Conservation (phyloP, 2,329 filamentous ascomycete genomes). For the Byssothecium circinans region DNA sequence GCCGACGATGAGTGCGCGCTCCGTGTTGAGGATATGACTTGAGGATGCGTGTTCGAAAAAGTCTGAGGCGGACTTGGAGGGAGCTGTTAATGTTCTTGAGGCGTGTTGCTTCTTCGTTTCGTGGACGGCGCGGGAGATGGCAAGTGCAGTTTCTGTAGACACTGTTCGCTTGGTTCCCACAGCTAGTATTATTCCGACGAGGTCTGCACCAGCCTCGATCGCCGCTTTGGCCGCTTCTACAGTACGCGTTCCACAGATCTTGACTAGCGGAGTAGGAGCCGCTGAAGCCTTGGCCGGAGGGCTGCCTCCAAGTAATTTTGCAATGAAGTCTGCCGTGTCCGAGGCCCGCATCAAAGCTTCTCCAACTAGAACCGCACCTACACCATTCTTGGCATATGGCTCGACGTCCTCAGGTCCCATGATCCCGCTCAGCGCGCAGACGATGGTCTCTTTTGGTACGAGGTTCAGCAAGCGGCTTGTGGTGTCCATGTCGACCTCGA, state of each 20-base stretch:
- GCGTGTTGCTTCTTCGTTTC: constrained; percentile 44
- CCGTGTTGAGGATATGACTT: constrained; percentile 52
- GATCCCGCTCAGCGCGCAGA: constrained; percentile 94
- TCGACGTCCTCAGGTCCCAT: constrained; percentile 84
- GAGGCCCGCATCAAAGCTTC: constrained; percentile 93
- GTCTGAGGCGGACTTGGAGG: constrained; percentile 55
- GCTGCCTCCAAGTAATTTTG: constrained; percentile 70
- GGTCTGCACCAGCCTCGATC: constrained; percentile 82
- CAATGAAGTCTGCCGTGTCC: constrained; percentile 80
- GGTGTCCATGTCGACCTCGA: constrained; percentile 93
- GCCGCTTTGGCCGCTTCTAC: constrained; percentile 78
- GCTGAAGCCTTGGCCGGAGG: constrained; percentile 15
- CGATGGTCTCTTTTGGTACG: constrained; percentile 81
- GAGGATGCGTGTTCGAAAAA: constrained; percentile 67
- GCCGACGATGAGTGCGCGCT: constrained; percentile 78
- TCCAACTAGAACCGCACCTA: constrained; percentile 90
- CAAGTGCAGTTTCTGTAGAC: constrained; percentile 72
- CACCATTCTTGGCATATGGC: constrained; percentile 83
- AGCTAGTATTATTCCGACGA: constrained; percentile 91
- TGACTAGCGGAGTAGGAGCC: constrained; percentile 64
- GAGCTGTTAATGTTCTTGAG: constrained; percentile 22
- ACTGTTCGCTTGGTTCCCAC: constrained; percentile 79
- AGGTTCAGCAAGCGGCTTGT: constrained; percentile 85
- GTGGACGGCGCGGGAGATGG: constrained; percentile 80
- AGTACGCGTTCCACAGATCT: constrained; percentile 91